These are phyloP conservation scores for Colletotrichum sp. DNA, from an alignment of 2,329 filamentous ascomycete species.

Conservation along the genomic window DNA sequence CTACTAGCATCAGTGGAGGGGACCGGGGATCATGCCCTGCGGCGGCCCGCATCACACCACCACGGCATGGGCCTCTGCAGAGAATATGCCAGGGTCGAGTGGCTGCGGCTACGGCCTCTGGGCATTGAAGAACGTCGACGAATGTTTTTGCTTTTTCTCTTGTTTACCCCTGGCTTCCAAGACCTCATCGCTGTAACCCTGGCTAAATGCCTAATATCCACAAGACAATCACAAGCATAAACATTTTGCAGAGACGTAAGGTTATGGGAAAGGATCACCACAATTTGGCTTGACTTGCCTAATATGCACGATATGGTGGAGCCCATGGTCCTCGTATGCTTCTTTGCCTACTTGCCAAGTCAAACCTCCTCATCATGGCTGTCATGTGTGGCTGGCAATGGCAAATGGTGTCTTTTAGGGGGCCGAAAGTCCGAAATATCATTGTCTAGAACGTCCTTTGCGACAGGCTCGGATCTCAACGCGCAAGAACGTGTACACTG, in stretches of 20 bases:
- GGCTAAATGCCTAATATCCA: neutral
- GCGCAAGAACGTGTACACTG: neutral
- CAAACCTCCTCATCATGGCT: neutral
- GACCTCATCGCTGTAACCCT: neutral
- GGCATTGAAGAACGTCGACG: neutral
- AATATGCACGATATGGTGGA: neutral
- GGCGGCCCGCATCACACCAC: constrained; percentile 1
- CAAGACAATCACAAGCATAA: neutral
- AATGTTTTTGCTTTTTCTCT: neutral
- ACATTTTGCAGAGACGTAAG: neutral
- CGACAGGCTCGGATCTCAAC: neutral
- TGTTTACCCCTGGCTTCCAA: neutral
- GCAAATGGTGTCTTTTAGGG: neutral
- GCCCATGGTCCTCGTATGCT: neutral
- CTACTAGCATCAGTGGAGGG: neutral
- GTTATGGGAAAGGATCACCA: neutral
- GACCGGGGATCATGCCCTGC: neutral
- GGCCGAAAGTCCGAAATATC: neutral
- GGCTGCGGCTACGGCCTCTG: neutral
- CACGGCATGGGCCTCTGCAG: neutral
- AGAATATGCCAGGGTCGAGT: neutral
- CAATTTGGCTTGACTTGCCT: neutral
- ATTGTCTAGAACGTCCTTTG: neutral
- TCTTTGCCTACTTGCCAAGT: neutral
- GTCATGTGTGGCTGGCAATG: neutral